Base-by-base conservation (phyloP, 164 flowering plant species). In the Nelumbo lutea region DNA sequence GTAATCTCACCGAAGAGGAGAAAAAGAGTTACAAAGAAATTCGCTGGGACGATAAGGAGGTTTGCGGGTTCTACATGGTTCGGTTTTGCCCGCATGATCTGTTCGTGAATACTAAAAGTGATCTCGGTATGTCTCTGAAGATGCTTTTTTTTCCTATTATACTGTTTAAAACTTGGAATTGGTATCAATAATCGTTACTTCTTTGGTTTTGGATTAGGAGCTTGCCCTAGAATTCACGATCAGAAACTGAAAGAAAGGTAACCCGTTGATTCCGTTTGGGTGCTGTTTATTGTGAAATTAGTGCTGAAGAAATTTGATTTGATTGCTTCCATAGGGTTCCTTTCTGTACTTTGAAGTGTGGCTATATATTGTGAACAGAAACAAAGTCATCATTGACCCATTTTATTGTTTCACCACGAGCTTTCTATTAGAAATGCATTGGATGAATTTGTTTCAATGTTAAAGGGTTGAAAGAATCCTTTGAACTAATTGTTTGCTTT, bases 21-120 rank as follows among this genome's bases (percentile, higher is more conserved):
- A 89, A 72, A 69, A 96, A 85, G 62, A 92, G 86, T 9, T 88
- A 72, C 76, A 86, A 72, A 70, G 99, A 93, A 75, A 64, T 95
- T 9, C 77, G 77, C 9, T 95, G 99, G 99, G 99, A 92, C 65
- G 92, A 86, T 74, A 91, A 86, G 79, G 99, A 96, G 67, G 99
- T 90, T 67, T 95, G 99, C 65, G 85, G 81, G 13, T 83, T 73
- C 65, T 96, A 87, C 69, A 96, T 96, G 99, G 89, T 93, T 73
- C 85, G 98, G 3, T 93, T 96, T 73, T 96, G 99, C 71, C 99
- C 99, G 13, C 99, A 96, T 59, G 99, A 96, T 79, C 83, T 96
- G 78, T 96, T 96, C 71, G 93, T 96, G 74, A 96, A 93, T 73
- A 96, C 99, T 8, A 83, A 88, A 8, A 96, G 99, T 72, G 99